These are phyloP conservation scores for Selaginella tamariscina DNA, from an alignment of 75 land plant genomes.

Conservation along the genomic window DNA sequence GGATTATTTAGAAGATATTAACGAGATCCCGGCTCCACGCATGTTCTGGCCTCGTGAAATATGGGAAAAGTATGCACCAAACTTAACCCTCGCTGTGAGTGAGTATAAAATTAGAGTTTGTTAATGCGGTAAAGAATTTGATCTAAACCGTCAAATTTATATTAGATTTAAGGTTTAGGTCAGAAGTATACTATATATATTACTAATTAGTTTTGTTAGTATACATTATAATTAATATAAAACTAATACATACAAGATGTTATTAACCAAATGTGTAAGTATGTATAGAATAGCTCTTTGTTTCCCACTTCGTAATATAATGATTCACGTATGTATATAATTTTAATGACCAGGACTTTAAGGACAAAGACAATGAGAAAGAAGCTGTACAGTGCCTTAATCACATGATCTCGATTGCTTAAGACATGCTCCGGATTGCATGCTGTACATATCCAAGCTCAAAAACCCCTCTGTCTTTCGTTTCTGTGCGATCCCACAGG, in stretches of 20 bases:
- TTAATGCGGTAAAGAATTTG: no score
- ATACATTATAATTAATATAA: no score
- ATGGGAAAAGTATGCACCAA: conserved; percentile 77
- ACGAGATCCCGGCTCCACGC: conserved; percentile 91
- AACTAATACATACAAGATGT: no score
- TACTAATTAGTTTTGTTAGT: no score
- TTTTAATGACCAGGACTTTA: conserved; percentile 50
- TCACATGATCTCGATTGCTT: conserved; percentile 87
- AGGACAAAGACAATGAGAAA: conserved; percentile 54
- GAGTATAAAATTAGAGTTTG: no score
- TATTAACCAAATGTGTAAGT: neutral
- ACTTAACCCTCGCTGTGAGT: conserved; percentile 12
- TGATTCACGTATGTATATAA: no score
- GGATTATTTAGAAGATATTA: conserved; percentile 95
- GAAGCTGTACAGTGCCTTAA: conserved; percentile 82
- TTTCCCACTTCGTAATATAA: no score
- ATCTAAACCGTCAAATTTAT: no score
- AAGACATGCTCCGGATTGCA: conserved; percentile 61
- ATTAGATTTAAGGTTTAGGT: no score
- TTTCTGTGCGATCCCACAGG: conserved; percentile 99
- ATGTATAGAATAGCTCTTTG: neutral
- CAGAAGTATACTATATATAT: no score
- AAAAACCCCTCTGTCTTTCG: conserved; percentile 56
- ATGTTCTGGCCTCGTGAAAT: conserved; percentile 99
- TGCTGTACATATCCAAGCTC: conserved; percentile 60